phyloP scores from a whole-genome alignment of 2,329 filamentous ascomycete species.

The Cladosporium sp. region DNA sequence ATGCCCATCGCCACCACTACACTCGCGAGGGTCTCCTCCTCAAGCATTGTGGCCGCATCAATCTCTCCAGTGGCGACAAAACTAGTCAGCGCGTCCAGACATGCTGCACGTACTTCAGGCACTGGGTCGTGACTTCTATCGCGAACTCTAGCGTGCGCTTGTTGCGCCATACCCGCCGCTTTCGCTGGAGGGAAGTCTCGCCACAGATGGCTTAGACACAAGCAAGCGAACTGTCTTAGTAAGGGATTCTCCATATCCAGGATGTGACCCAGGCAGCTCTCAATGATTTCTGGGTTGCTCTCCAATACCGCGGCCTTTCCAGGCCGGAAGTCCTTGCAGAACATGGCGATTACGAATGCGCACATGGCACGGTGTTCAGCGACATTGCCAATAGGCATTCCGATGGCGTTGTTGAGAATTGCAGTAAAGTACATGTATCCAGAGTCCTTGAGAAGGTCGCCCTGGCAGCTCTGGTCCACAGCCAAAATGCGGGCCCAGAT shows the following conservation, averaged over 20 bases:
- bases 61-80: slow-evolving; percentile 76
- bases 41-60: slow-evolving; percentile 24
- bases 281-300: slow-evolving; percentile 83
- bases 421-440: slow-evolving; percentile 96
- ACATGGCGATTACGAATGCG: slow-evolving; percentile 94
- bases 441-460: slow-evolving; percentile 92
- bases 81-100: slow-evolving; percentile 89
- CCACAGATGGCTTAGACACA: slow-evolving; percentile 96
- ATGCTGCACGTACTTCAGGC: slow-evolving; percentile 88
- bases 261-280: slow-evolving; percentile 80
- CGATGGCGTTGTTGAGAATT: slow-evolving; percentile 72
- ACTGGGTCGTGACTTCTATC: slow-evolving; percentile 80
- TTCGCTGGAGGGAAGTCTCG: slow-evolving; percentile 87
- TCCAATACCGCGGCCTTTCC: slow-evolving; percentile 90
- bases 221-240: slow-evolving; percentile 89
- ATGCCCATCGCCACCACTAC: slow-evolving; percentile 88
- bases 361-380: slow-evolving; percentile 99
- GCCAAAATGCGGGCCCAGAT: slow-evolving; percentile 97
- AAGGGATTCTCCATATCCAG: slow-evolving; percentile 84
- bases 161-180: slow-evolving; percentile 89
- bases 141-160: slow-evolving; percentile 78
- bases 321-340: slow-evolving; percentile 91
- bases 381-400: slow-evolving; percentile 80
- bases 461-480: slow-evolving; percentile 90
- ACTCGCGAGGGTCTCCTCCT: slow-evolving; percentile 84